phyloP scores from a whole-genome alignment of 139 green algal genomes.

The Dunaliella primolecta region DNA sequence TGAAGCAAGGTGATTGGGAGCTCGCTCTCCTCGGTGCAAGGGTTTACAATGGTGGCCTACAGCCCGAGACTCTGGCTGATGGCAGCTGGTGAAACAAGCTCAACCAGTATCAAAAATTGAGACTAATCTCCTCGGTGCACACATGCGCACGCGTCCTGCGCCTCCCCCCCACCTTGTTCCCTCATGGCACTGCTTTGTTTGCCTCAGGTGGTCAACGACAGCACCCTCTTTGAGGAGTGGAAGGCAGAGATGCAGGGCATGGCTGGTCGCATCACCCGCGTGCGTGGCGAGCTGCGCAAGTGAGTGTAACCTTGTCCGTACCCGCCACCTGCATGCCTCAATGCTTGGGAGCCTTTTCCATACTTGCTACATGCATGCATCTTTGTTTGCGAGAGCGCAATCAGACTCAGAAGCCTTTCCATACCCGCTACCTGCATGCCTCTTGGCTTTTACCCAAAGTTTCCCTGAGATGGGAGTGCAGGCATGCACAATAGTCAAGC shows the following conservation, averaged over 20 bases:
- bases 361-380: not conserved
- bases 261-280: constrained; percentile 88
- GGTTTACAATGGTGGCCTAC: too few relatives aligned
- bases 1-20: too few relatives aligned
- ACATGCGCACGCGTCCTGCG: not conserved
- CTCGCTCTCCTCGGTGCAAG: too few relatives aligned
- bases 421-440: not conserved
- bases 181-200: not conserved
- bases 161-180: constrained; percentile 1
- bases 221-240: constrained; percentile 84
- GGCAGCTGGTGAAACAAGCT: too few relatives aligned
- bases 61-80: too few relatives aligned
- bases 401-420: not conserved
- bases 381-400: not conserved
- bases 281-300: constrained; percentile 76
- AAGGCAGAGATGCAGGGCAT: constrained; percentile 94
- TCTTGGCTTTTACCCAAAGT: too few relatives aligned
- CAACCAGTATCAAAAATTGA: too few relatives aligned
- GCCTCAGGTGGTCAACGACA: constrained; percentile 20
- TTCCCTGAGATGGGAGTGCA: too few relatives aligned
- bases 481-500: too few relatives aligned
- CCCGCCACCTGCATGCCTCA: not conserved
- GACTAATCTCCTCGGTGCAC: too few relatives aligned
- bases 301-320: not conserved
- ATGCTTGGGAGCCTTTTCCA: not conserved